A percentile compares a stretch with the other conserved stretches of the same genome.
These are phyloP conservation scores for Talaromyces borbonicus DNA, from an alignment of 495 filamentous ascomycete species.

Conservation along the genomic window DNA sequence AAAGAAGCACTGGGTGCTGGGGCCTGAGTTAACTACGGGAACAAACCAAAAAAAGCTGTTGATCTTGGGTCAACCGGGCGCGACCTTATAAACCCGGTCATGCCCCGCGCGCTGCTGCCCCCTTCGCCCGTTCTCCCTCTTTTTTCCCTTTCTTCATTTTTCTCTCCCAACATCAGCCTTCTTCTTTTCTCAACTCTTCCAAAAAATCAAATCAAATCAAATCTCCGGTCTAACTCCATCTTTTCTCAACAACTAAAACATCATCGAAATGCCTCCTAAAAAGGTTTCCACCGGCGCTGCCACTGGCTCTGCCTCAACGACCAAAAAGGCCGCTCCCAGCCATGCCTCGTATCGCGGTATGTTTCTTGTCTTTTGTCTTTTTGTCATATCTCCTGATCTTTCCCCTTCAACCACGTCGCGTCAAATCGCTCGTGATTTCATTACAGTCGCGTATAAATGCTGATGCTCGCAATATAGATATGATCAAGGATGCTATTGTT, in stretches of 20 bases:
- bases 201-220: no score
- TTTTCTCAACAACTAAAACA: constrained; percentile 8
- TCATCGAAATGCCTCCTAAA: constrained; percentile 42
- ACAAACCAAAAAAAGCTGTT: constrained; percentile 10
- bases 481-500: constrained; percentile 62
- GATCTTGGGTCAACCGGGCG: constrained; percentile 37
- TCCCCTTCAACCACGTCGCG: constrained; percentile 34
- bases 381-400: constrained; percentile 26
- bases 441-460: constrained; percentile 36
- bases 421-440: constrained; percentile 13
- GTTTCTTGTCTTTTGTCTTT: constrained; percentile 15
- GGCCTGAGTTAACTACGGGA: background rate
- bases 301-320: constrained; percentile 1
- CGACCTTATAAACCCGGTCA: constrained; percentile 45
- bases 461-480: constrained; percentile 45
- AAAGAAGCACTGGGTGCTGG: background rate
- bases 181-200: constrained; percentile 5
- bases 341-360: constrained; percentile 55
- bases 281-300: constrained; percentile 35
- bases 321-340: constrained; percentile 40
- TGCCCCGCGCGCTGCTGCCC: constrained; percentile 39
- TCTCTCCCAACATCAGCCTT: constrained; percentile 18
- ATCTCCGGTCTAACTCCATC: constrained; percentile 6
- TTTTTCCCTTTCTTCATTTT: constrained; percentile 16
- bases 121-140: constrained; percentile 28